These are phyloP conservation scores for Pseudocercospora eumusae DNA, from an alignment of 2,329 filamentous ascomycete species.

Conservation along the genomic window DNA sequence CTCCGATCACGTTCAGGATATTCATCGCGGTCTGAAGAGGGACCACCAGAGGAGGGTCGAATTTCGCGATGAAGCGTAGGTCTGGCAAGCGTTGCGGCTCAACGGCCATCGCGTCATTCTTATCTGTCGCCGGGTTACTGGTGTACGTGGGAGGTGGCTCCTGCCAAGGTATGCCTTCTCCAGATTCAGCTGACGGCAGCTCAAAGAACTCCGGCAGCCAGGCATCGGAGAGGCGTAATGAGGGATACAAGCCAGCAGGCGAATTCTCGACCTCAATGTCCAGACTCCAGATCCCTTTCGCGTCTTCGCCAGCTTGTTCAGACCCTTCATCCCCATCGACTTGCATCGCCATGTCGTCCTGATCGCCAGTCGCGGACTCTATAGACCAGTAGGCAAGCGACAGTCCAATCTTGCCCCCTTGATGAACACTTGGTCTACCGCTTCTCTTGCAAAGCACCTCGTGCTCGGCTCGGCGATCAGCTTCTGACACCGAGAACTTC, in stretches of 20 bases:
- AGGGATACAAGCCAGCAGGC: constrained; percentile 53
- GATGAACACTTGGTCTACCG: constrained; percentile 71
- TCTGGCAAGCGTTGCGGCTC: constrained; percentile 61
- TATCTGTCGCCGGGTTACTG: constrained; percentile 28
- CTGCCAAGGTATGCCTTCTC: constrained; percentile 58
- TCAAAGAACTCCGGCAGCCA: constrained; percentile 74
- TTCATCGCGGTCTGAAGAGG: constrained; percentile 65
- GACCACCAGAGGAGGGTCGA: constrained; percentile 72
- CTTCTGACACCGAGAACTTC: constrained; percentile 49
- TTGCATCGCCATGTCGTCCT: constrained; percentile 42
- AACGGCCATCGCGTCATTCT: constrained; percentile 57
- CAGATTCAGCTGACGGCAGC: constrained; percentile 64
- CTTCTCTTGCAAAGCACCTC: constrained; percentile 68
- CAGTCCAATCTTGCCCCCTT: constrained; percentile 65
- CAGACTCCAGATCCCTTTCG: constrained; percentile 62
- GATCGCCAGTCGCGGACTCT: constrained; percentile 31
- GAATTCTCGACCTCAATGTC: constrained; percentile 63
- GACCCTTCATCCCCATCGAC: constrained; percentile 30
- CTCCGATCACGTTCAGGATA: constrained; percentile 61
- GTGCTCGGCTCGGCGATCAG: constrained; percentile 41
- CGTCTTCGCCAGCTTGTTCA: not conserved
- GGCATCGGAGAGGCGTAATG: constrained; percentile 69
- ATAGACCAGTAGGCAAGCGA: constrained; percentile 71
- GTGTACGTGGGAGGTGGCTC: constrained; percentile 68
- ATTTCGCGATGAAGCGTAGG: constrained; percentile 71